These are phyloP conservation scores for Boletus rubroflammeus DNA, from an alignment of 768 basidiomycete species.

Conservation along the genomic window DNA sequence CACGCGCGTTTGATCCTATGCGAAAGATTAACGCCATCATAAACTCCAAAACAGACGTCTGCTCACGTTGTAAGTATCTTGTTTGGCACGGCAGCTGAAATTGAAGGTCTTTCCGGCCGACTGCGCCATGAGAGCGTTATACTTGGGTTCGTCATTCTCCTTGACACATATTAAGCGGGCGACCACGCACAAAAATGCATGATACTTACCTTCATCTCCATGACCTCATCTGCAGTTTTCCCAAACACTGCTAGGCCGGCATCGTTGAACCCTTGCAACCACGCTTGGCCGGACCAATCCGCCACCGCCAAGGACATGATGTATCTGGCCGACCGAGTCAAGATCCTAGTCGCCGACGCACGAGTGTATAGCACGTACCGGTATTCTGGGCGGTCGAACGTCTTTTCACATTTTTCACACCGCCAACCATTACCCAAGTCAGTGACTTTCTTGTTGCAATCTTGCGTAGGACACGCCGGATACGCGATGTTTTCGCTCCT, in stretches of 20 bases:
- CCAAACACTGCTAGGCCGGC: conserved; percentile 74
- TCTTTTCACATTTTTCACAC: conserved; percentile 89
- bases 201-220: conserved; percentile 58
- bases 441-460: conserved; percentile 88
- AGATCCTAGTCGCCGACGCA: not conserved
- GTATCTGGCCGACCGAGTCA: conserved; percentile 44
- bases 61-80: conserved; percentile 81
- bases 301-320: conserved; percentile 83
- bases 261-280: conserved; percentile 96
- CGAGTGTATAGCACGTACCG: conserved; percentile 49
- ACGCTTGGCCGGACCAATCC: conserved; percentile 87
- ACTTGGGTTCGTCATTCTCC: conserved; percentile 59
- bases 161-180: conserved; percentile 26
- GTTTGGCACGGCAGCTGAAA: conserved; percentile 82
- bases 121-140: conserved; percentile 54
- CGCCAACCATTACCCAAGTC: conserved; percentile 70
- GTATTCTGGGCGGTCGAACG: conserved; percentile 67
- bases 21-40: not conserved
- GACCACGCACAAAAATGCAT: not conserved
- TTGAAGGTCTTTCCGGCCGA: conserved; percentile 72
- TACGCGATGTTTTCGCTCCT: conserved; percentile 80
- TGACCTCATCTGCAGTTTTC: conserved; percentile 73
- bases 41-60: not conserved
- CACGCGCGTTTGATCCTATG: conserved; percentile 74
- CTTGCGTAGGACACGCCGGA: conserved; percentile 77